phyloP scores from a whole-genome alignment of 352 stramenopile genomes.

The Pythium diclinum region DNA sequence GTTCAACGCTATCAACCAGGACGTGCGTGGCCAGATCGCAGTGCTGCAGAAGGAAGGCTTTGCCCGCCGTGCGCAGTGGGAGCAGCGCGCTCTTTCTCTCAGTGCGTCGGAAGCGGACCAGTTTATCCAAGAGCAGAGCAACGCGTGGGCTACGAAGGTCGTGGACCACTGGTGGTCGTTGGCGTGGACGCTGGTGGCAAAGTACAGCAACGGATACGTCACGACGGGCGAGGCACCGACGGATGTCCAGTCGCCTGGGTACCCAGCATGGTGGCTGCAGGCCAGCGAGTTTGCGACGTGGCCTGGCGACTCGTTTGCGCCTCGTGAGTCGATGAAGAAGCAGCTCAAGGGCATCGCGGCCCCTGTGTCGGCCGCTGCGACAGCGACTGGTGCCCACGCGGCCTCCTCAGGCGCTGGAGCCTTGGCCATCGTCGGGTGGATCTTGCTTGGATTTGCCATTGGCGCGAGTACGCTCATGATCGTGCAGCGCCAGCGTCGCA shows the following conservation, averaged over 20 bases:
- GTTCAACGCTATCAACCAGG: conserved; percentile 61
- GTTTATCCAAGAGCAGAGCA: conserved; percentile 40
- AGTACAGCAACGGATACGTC: conserved; percentile 72
- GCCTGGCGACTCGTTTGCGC: conserved; percentile 53
- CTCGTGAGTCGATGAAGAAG: conserved; percentile 42
- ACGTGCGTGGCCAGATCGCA: conserved; percentile 54
- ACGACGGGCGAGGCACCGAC: conserved; percentile 63
- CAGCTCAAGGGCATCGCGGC: conserved; percentile 37
- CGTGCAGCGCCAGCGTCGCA: conserved; percentile 32
- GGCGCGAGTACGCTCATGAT: conserved; percentile 35
- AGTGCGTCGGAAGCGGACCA: conserved; percentile 16
- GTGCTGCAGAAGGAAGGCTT: conserved; percentile 32
- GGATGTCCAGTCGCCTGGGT: conserved; percentile 41
- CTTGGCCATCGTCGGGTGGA: conserved; percentile 27
- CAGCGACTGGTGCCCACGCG: background rate
- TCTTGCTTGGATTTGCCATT: conserved; percentile 38
- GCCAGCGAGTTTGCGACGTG: conserved; percentile 36
- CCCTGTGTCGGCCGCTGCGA: background rate
- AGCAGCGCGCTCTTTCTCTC: background rate
- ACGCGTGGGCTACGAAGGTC: conserved; percentile 49
- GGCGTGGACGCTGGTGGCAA: conserved; percentile 60
- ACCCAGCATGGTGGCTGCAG: conserved; percentile 55
- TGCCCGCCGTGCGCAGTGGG: background rate
- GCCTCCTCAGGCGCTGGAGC: background rate
- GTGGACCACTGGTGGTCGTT: conserved; percentile 59